Base-by-base conservation (phyloP, 768 basidiomycete genomes). In the Stropharia rugosoannulata region DNA sequence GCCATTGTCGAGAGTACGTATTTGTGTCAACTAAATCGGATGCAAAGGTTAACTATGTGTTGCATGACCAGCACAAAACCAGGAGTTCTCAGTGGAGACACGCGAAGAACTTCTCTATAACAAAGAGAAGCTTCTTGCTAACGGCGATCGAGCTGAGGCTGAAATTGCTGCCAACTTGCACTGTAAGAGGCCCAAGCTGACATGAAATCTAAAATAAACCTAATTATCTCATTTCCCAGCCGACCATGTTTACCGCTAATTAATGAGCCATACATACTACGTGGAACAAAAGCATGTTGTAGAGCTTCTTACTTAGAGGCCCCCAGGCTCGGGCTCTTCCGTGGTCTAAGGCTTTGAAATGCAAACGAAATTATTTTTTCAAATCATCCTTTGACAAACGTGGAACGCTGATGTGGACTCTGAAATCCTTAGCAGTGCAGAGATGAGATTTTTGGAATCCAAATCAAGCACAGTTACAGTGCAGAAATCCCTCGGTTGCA, bases 81-180 rank as follows among this genome's bases (percentile, higher is more conserved):
- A 94, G 65, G 97, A 98, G 70, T 98, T 86, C 79, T 91, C 95
- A 1, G 96, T 93, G 32, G 97, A 99, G 76, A 98, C 94, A 9
- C 89, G 97, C 55, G 97, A 99, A 73, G 97, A 99, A 70, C 85
- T 98, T 52, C 80, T 98, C 38, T 99, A 99, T 76, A 98, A 98
- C 81, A 99, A 99, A 73, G 97, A 98, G 81, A 98, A 98, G 73
- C 82, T 99, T 52, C 82, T 99, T 32, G 87, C 93, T 22, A 98
- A 96, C 66, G 96, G 97, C 52, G 97, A 98, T 76, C 78, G 92
- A 63, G 93, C 94, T 54, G 97, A 99, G 72, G 93, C 95, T 25
- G 97, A 98, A 75, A 93, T 99, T 65, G 95, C 95, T 53, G 95
- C 97, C 44, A 98, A 98, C 73, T 73, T 94, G 59, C 79, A 91